Evolutionary conservation across 352 stramenopile genomes (phyloP), one percentile per base, ranked within the genome.

Genomic region (Globisporangium polare): DNA sequence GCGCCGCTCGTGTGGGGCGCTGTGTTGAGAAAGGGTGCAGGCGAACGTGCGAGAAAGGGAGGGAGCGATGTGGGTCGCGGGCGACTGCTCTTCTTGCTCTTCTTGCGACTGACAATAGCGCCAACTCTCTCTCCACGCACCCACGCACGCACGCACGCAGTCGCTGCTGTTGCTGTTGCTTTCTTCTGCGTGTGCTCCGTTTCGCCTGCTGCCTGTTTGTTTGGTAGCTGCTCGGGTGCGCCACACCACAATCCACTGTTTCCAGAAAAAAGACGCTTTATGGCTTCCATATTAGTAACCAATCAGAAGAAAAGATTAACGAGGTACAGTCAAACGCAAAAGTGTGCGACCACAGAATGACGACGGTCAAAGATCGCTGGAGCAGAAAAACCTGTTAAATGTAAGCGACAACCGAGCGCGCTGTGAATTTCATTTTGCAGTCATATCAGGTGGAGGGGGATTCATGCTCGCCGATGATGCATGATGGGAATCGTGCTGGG

Each of bases 241-340:
- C n/a, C 53, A 58, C 52, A 41, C 52, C 26, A 55, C 26, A 17
- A n/a, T n/a, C n/a, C n/a, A n/a, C n/a, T n/a, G n/a, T n/a, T n/a
- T 52, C 3, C 20, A 58, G 52, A 42, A 20, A 27, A 46, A 29
- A 41, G 15, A 20, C 52, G 6, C 20, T 7, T 58, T 42, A 26
- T 58, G 52, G 15, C 47, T 53, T 58, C n/a, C 22, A 6, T 22
- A 46, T 31, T 58, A 58, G 46, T 33, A 59, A 33, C 53, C 53
- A 59, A 51, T 41, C 7, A 35, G 13, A 47, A 15, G 15, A 29
- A 39, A 24, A 3, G 5, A 52, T 12, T n/a, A 52, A 52, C 13
- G 0, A 52, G 29, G 12, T 52, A 52, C 45, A 31, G 20, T 52
- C 8, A 15, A 20, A 12, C 45, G 9, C 45, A 52, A 20, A 51